These are phyloP conservation scores for Pittosporum tobira DNA, from an alignment of 129 eudicot species.

Conservation along the genomic window DNA sequence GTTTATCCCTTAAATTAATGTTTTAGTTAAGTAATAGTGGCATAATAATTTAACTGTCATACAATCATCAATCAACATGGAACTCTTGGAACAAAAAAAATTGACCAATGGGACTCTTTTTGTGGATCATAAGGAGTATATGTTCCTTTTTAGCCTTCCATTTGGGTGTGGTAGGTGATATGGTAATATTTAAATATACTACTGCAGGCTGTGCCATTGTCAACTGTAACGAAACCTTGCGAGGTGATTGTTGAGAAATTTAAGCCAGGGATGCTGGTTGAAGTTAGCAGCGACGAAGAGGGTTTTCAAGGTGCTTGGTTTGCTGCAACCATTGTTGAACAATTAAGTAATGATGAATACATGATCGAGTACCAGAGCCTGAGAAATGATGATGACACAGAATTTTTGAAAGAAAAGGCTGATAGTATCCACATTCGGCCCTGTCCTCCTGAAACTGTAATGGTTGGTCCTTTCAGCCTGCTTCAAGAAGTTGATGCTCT, in stretches of 20 bases:
- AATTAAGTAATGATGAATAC: constrained; percentile 24
- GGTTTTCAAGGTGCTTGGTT: constrained; percentile 91
- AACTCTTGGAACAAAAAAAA: no score
- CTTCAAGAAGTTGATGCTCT: constrained; percentile 72
- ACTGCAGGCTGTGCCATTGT: constrained; percentile 19
- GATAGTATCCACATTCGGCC: constrained; percentile 56
- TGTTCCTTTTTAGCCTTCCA: no score
- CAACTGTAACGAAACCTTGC: no score
- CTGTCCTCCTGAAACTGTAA: constrained; percentile 37
- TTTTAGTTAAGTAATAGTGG: no score
- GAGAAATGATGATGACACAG: constrained; percentile 53
- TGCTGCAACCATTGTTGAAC: constrained; percentile 51
- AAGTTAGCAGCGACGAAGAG: constrained; percentile 70
- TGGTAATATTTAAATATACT: constrained; percentile 1
- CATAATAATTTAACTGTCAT: no score
- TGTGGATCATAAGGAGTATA: no score
- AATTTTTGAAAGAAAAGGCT: constrained; percentile 44
- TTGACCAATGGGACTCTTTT: no score
- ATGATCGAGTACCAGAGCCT: constrained; percentile 46
- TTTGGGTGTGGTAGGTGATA: no score
- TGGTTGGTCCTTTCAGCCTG: constrained; percentile 32
- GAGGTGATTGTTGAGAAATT: no score
- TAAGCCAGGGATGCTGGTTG: no score
- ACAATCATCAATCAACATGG: no score
- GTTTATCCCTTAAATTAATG: no score